Evolutionary conservation across 2,329 filamentous ascomycete species (phyloP).

Genomic region (Harringtonia aguacate): DNA sequence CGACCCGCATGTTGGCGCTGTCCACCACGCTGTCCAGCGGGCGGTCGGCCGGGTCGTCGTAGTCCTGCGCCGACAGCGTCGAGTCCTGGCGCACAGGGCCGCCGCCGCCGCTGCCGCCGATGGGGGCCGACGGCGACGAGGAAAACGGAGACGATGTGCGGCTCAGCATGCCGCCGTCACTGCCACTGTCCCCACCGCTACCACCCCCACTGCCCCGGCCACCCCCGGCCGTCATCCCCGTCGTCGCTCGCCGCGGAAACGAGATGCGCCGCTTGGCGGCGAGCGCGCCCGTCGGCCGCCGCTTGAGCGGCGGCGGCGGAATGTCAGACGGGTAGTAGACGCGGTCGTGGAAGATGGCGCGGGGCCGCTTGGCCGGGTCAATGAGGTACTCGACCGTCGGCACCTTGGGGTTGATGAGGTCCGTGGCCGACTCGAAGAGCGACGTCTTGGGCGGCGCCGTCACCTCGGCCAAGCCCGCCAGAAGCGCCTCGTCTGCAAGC

Average conservation of each 20-base stretch:
- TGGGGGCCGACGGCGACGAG: slow-evolving; percentile 9
- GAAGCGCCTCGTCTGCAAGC: slow-evolving; percentile 13
- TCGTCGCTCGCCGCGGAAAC: slow-evolving; percentile 5
- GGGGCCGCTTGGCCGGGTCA: slow-evolving; percentile 68
- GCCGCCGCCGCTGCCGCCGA: slow-evolving; percentile 18
- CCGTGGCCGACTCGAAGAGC: slow-evolving; percentile 89
- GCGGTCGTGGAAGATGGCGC: slow-evolving; percentile 93
- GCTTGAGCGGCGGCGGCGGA: slow-evolving; percentile 63
- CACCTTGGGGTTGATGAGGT: slow-evolving; percentile 81
- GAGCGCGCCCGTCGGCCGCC: slow-evolving; percentile 21
- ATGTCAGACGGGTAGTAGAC: slow-evolving; percentile 93
- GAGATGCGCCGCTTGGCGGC: slow-evolving; percentile 17
- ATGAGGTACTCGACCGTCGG: slow-evolving; percentile 73
- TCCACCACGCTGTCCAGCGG: slow-evolving; percentile 39
- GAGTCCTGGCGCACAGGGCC: slow-evolving; percentile 35
- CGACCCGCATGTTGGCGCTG: slow-evolving; percentile 69
- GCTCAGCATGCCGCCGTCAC: not conserved
- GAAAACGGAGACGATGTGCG: not conserved
- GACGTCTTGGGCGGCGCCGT: slow-evolving; percentile 78
- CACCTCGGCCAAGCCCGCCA: slow-evolving; percentile 28
- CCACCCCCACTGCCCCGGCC: no score
- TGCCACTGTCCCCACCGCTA: no score
- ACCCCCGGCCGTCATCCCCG: no score
- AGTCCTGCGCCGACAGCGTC: slow-evolving; percentile 33
- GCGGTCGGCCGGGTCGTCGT: slow-evolving; percentile 41